phyloP scores from a whole-genome alignment of 2,329 filamentous ascomycete genomes.

The Pseudopyrenochaeta lycopersici region DNA sequence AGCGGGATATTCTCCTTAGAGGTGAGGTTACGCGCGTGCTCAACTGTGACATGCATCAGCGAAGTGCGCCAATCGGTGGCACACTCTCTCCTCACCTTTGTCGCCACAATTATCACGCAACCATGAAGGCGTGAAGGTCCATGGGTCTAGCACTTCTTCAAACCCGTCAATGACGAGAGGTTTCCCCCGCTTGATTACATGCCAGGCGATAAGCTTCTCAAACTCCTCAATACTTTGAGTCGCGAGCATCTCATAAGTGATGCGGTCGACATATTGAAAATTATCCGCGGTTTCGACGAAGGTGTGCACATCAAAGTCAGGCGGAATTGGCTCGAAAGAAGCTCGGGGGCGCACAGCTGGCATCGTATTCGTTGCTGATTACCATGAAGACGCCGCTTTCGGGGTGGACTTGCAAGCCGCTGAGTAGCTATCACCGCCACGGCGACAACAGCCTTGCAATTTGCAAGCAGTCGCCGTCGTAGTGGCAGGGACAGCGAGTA shows the following conservation, averaged over 20 bases:
- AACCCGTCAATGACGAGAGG: slow-evolving; percentile 93
- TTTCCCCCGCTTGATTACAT: slow-evolving; percentile 85
- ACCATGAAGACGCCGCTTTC: slow-evolving; percentile 17
- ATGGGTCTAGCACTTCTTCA: slow-evolving; percentile 75
- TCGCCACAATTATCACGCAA: slow-evolving; percentile 79
- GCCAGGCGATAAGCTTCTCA: slow-evolving; percentile 82
- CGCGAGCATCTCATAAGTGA: slow-evolving; percentile 80
- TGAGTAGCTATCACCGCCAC: not conserved
- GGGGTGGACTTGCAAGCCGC: not conserved
- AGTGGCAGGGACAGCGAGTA: not conserved
- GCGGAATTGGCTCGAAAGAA: slow-evolving; percentile 90
- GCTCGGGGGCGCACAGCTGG: slow-evolving; percentile 81
- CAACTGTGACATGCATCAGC: slow-evolving; percentile 63
- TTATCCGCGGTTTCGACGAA: slow-evolving; percentile 83
- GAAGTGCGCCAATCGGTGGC: slow-evolving; percentile 25
- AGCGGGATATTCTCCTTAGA: slow-evolving; percentile 79
- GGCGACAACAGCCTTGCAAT: not conserved
- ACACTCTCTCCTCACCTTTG: slow-evolving; percentile 67
- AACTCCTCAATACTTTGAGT: slow-evolving; percentile 80
- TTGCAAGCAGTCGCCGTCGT: not conserved
- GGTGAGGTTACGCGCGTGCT: slow-evolving; percentile 83
- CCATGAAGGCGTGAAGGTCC: slow-evolving; percentile 84
- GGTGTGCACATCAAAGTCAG: slow-evolving; percentile 78
- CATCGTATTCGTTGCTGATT: slow-evolving; percentile 62
- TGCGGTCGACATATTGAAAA: slow-evolving; percentile 85